Conservation (phyloP, 2,329 filamentous ascomycete species). For the Xylaria sp. region DNA sequence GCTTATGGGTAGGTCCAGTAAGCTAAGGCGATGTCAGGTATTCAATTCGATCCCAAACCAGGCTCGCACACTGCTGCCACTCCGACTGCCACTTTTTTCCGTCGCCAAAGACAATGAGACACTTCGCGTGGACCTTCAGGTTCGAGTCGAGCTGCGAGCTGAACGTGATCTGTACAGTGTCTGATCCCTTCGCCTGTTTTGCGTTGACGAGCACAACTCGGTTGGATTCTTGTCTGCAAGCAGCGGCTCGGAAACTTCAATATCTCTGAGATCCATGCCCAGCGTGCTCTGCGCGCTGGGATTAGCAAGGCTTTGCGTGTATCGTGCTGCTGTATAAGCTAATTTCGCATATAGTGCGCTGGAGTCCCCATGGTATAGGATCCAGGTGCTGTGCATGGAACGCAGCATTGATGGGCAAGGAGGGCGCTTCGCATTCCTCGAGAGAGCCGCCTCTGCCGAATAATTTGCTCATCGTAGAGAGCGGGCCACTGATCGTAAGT, state of each 20-base stretch:
- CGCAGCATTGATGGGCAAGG: too few species aligned
- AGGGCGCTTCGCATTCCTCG: too few species aligned
- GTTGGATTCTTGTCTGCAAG: constrained; percentile 1
- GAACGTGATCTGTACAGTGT: constrained; percentile 8
- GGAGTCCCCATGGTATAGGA: too few species aligned
- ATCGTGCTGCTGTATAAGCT: constrained; percentile 47
- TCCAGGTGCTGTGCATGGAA: too few species aligned
- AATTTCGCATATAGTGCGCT: constrained; percentile 51
- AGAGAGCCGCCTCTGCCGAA: too few species aligned
- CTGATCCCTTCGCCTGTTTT: constrained; percentile 6
- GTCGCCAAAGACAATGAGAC: constrained; percentile 15
- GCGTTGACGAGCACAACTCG: constrained; percentile 11
- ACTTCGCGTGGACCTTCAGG: constrained; percentile 21
- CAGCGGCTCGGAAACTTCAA: constrained; percentile 40
- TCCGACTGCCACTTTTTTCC: constrained; percentile 9
- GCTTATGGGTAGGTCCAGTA: constrained; percentile 42
- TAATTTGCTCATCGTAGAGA: too few species aligned
- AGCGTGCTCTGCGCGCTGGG: background rate
- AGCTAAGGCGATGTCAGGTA: constrained; percentile 39
- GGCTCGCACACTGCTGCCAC: constrained; percentile 21
- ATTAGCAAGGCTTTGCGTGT: constrained; percentile 41
- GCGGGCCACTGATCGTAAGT: too few species aligned
- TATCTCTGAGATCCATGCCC: constrained; percentile 43
- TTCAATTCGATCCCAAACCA: constrained; percentile 47
- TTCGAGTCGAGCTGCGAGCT: background rate